Evolutionary conservation across 2,329 filamentous ascomycete genomes (phyloP).

Genomic region (Teratosphaeria pseudoeucalypti): DNA sequence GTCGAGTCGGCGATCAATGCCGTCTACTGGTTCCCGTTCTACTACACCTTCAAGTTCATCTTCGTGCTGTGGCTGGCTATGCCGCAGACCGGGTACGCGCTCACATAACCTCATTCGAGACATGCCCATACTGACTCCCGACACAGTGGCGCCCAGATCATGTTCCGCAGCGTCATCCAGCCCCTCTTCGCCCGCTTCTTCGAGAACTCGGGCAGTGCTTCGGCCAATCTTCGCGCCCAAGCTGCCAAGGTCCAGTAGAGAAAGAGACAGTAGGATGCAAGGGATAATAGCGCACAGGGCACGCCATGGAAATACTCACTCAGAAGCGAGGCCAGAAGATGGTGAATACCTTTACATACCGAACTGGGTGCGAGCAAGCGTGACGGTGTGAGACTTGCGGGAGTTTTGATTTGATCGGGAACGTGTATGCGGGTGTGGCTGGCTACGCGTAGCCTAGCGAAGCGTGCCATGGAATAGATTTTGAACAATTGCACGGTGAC

Average conservation of each 20-base stretch:
- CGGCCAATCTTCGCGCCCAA: constrained; percentile 80
- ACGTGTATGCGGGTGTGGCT: no score
- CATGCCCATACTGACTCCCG: neutral
- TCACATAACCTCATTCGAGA: neutral
- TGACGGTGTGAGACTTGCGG: no score
- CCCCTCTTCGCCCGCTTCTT: constrained; percentile 93
- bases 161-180: constrained; percentile 93
- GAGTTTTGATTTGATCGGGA: no score
- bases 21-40: constrained; percentile 94
- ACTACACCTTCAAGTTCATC: constrained; percentile 99
- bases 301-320: no score
- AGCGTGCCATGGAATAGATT: no score
- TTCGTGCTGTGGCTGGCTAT: constrained; percentile 97
- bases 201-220: constrained; percentile 56
- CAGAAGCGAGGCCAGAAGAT: no score
- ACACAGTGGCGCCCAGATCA: constrained; percentile 76
- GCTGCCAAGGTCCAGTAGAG: constrained; percentile 53
- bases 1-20: constrained; percentile 73
- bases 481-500: no score
- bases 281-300: no score
- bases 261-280: neutral
- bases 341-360: no score
- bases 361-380: no score
- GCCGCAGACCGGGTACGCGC: constrained; percentile 75
- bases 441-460: no score